Evolutionary conservation across 23 red algal species (phyloP), one percentile per base, ranked within the genome.

Genomic region (Gracilaria domingensis): DNA sequence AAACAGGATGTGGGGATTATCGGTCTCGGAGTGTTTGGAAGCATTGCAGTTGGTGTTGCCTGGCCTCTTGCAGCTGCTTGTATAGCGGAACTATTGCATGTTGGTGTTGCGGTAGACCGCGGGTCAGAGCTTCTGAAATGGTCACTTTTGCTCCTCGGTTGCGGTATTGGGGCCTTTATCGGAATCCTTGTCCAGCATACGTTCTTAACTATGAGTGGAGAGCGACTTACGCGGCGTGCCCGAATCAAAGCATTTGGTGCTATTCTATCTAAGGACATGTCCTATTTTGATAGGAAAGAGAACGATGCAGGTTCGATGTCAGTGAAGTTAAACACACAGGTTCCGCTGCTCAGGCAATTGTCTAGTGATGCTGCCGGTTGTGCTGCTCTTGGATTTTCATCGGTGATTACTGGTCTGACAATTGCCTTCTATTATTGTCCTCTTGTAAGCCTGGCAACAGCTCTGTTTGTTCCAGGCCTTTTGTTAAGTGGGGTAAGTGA

Each of bases 251-350:
- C 89, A 16, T 97, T 97, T 79, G 36, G 71, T 44, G 67, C 69
- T 29, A 72, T 97, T 42, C 53, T 97, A n/a, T 55, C 54, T 23
- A 84, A 94, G 34, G 91, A 95, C 25, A 77, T 95, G 60, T 66
- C 78, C 23, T 95, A 83, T 62, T 95, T 95, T 56, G 93, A 95
- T 39, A 66, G 47, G 17, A 37, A 79, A 79, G 85, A 95, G 78
- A 57, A 92, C 32, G 80, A 65, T 42, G 88, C 81, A 24, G 88
- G 88, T 13, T 40, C 87, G 21, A 55, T 87, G 83, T 21, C 62
- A n/a, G 61, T 70, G 60, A 69, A 71, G 32, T 45, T 92, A 18
- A 80, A 67, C 28, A 75, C 79, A 37, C 76, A 92, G 32, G 75
- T 60, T 26, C 38, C 74, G 12, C 34, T 49, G 45, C 56, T 83